Conservation (phyloP, 2,329 filamentous ascomycete genomes). For the Botrytis cinerea region DNA sequence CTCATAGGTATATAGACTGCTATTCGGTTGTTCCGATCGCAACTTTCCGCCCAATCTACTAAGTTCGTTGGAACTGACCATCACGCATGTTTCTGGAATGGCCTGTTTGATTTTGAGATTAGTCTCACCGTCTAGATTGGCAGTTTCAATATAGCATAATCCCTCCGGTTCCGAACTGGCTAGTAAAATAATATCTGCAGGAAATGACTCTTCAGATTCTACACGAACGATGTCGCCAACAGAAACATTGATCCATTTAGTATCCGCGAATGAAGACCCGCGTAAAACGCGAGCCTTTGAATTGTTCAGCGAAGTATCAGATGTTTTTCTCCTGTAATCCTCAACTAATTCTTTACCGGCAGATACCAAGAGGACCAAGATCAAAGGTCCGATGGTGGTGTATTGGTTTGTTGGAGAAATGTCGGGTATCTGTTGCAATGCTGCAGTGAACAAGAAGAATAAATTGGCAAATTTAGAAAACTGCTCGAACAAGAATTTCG, state of each 20-base stretch:
- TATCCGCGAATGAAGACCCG: conserved; percentile 80
- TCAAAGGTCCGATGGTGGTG: conserved; percentile 93
- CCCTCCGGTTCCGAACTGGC: conserved; percentile 97
- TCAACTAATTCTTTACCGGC: conserved; percentile 93
- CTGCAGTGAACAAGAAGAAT: conserved; percentile 98
- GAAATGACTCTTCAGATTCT: conserved; percentile 92
- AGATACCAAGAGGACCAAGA: conserved; percentile 89
- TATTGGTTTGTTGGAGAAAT: conserved; percentile 94
- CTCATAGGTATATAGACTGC: conserved; percentile 97
- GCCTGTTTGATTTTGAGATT: conserved; percentile 99
- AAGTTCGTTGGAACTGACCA: conserved; percentile 85
- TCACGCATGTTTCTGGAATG: conserved; percentile 83
- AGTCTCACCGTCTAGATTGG: conserved; percentile 95
- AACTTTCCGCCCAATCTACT: conserved; percentile 83
- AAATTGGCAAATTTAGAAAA: conserved; percentile 99
- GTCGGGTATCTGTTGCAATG: conserved; percentile 90
- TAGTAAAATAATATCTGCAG: conserved; percentile 86
- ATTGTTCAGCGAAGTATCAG: conserved; percentile 83
- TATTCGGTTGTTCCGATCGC: conserved; percentile 96
- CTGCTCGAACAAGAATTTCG: conserved; percentile 96
- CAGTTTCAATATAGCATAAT: conserved; percentile 97
- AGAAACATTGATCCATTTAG: conserved; percentile 89
- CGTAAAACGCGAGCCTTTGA: conserved; percentile 81
- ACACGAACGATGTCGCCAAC: conserved; percentile 93
- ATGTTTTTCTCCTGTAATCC: conserved; percentile 85